Evolutionary conservation across 257 asterid genomes (phyloP).

Genomic region (Penstemon barbatus): DNA sequence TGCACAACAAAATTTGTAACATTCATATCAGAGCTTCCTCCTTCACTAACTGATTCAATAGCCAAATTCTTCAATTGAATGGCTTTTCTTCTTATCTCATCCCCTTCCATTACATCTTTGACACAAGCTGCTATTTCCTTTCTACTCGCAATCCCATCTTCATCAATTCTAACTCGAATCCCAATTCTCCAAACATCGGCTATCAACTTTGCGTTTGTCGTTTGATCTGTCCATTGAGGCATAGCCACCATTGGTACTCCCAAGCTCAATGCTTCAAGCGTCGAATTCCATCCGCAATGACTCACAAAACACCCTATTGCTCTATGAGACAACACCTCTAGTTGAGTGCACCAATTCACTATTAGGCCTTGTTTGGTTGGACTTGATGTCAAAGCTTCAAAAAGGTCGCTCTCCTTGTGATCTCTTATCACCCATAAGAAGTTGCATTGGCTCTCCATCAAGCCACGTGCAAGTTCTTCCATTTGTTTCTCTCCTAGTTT

Average conservation of each 20-base stretch:
- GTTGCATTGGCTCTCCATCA: constrained; percentile 27
- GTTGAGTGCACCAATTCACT: constrained; percentile 35
- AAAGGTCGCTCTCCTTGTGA: constrained; percentile 28
- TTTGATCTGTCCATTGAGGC: constrained; percentile 52
- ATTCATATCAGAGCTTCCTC: constrained; percentile 47
- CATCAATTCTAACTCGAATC: constrained; percentile 33
- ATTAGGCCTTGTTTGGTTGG: constrained; percentile 8
- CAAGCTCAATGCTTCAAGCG: constrained; percentile 41
- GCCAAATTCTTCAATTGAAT: constrained; percentile 43
- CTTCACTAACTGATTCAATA: constrained; percentile 33
- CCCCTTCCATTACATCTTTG: constrained; percentile 31
- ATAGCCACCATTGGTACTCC: constrained; percentile 46
- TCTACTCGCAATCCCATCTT: constrained; percentile 35
- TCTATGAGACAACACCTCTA: constrained; percentile 29
- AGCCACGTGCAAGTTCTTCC: constrained; percentile 38
- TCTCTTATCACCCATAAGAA: constrained; percentile 49
- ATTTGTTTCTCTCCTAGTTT: constrained; percentile 19
- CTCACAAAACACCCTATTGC: constrained; percentile 49
- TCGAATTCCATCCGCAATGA: constrained; percentile 67
- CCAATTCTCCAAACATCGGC: constrained; percentile 47
- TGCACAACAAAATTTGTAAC: constrained; percentile 29
- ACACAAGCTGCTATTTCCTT: constrained; percentile 32
- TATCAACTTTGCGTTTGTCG: constrained; percentile 42
- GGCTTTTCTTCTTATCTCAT: constrained; percentile 32
- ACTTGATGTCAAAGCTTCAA: constrained; percentile 4